Evolutionary conservation across 164 flowering plant genomes (phyloP), one percentile per base, ranked within the genome.

Genomic region (Vitis riparia): DNA sequence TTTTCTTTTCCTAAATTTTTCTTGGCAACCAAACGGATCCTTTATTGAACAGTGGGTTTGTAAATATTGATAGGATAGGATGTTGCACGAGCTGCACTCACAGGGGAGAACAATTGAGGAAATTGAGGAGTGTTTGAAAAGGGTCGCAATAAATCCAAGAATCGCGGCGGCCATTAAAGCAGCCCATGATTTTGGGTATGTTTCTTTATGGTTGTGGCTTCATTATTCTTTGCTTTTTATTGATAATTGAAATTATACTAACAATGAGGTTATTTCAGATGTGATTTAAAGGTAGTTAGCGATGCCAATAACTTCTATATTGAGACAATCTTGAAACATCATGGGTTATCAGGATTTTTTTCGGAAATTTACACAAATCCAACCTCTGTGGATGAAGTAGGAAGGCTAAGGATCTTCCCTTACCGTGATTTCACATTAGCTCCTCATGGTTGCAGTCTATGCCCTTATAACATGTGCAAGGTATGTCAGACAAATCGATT

Each of bases 401-500:
- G 91, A 62, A 83, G 83, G 79, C 88, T 94, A 62, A 80, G 79
- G 72, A 84, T 94, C 66, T 69, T 61, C 8, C 93, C 97, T 27
- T 87, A 72, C 74, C 88, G 88, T 79, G 85, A 80, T 68, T 67
- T 51, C 30, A 75, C 19, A 29, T 55, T 74, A 11, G 59, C 84
- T 62, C 76, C 87, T 72, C 94, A 89, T 75, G 83, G 79, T 12
- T 93, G 98, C 76, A 62, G 37, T 64, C 73, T 82, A 5, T 93
- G 98, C 84, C 93, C 93, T 76, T 73, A 88, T 15, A 88, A 93
- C 68, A 60, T 92, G 86, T 92, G 97, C 84, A 92, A 92, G 92
- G 97, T 90, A 84, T 59, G 14, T 60, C 13, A 58, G 15, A 12
- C 15, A 12, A 13, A 53, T 62, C 19, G 14, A 7, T 23, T 12